Evolutionary conservation across 2,329 filamentous ascomycete genomes (phyloP).

Genomic region (Lachnellula cervina): DNA sequence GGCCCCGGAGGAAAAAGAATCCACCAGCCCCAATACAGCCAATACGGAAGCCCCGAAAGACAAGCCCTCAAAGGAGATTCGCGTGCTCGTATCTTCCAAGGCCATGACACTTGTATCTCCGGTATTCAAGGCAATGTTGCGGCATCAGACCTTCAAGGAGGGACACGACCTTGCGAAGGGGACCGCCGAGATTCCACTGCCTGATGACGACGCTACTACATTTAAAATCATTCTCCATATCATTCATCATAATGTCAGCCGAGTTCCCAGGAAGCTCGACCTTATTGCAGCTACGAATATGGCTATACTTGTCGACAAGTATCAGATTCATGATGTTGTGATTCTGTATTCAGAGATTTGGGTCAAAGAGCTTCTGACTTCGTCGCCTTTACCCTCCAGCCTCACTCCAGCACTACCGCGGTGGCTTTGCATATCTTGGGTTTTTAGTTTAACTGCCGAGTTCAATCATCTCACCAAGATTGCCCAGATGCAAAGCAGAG

Average conservation of each 20-base stretch:
- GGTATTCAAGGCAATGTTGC: conserved; percentile 25
- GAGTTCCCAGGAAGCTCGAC: conserved; percentile 24
- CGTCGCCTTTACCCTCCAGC: background rate
- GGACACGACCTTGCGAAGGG: conserved; percentile 11
- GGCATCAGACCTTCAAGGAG: conserved; percentile 15
- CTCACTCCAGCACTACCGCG: background rate
- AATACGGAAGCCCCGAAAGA: too few relatives aligned
- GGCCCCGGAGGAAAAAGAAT: too few relatives aligned
- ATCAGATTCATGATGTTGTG: conserved; percentile 15
- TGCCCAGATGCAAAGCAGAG: background rate
- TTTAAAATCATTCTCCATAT: conserved; percentile 31
- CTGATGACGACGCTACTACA: conserved; percentile 20
- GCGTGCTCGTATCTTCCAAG: conserved; percentile 11
- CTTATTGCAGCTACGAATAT: conserved; percentile 27
- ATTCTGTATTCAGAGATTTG: conserved; percentile 9
- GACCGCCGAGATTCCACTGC: conserved; percentile 7
- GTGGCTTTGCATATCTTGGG: background rate
- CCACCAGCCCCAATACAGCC: too few relatives aligned
- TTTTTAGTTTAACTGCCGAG: background rate
- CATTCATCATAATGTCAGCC: conserved; percentile 21
- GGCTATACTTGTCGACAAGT: conserved; percentile 28
- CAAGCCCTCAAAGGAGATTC: background rate
- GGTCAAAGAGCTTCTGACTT: background rate
- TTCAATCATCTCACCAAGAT: background rate
- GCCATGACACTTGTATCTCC: conserved; percentile 21